phyloP scores from a whole-genome alignment of 495 filamentous ascomycete species.

The Apiosordaria backusii region DNA sequence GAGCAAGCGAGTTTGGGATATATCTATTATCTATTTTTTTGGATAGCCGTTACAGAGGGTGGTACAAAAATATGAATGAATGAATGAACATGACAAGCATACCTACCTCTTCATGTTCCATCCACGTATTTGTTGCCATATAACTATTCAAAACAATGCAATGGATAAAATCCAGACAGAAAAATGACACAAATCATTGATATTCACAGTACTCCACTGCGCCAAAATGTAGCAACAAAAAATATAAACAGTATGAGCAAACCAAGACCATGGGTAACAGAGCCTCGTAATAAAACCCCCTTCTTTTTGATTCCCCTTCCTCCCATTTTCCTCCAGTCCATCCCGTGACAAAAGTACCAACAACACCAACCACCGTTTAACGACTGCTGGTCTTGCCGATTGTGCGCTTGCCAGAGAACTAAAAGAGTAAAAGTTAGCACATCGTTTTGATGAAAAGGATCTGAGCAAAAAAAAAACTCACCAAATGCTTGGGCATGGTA shows the following conservation, averaged over 20 bases:
- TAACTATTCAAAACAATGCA: too few species aligned
- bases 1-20: too few species aligned
- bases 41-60: too few species aligned
- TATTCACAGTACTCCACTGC: not conserved
- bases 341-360: not conserved
- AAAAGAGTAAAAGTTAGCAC: conserved; percentile 21
- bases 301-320: not conserved
- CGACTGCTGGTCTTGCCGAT: conserved; percentile 46
- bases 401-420: conserved; percentile 53
- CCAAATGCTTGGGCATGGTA: conserved; percentile 85
- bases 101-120: too few species aligned
- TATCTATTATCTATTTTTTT: too few species aligned
- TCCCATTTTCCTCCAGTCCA: not conserved
- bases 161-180: not conserved
- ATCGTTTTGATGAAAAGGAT: conserved; percentile 20
- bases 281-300: not conserved
- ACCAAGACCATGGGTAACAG: not conserved
- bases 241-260: not conserved
- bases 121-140: too few species aligned
- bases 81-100: too few species aligned
- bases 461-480: conserved; percentile 43
- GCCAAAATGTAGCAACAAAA: not conserved
- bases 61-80: too few species aligned
- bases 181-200: not conserved
- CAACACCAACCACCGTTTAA: not conserved